Evolutionary conservation across 345 rosid genomes (phyloP), one percentile per base, ranked within the genome.

Genomic region (Salix dunnii): DNA sequence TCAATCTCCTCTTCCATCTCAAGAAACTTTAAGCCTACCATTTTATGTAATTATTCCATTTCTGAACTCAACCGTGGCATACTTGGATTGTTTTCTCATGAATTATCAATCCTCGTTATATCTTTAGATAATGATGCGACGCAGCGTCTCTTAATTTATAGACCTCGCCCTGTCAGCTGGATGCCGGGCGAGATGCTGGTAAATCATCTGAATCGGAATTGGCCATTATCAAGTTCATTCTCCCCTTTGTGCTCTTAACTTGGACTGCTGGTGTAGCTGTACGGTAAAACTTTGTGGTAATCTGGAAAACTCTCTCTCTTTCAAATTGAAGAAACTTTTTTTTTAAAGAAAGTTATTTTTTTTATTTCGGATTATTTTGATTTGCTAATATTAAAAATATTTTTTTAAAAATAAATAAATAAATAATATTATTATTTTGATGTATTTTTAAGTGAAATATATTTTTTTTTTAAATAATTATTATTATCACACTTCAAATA

Each of bases 71-170:
- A 63, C 72, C 21, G 36, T 43, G 18, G 40, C 61, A 38, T 53
- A n/a, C 53, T 73, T 71, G 43, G 70, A 68, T 73, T 27, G 71
- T n/a, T n/a, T 55, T 72, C 73, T 68, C 42, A 13, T 68, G 70
- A 66, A 43, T 58, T 53, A 17, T 72, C 64, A 33, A 28, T 31
- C 30, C 30, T n/a, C 4, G 12, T 73, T 73, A 40, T 21, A 23
- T 67, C 58, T 48, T 36, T 30, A 12, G 53, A 35, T 61, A 21
- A 70, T 8, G 21, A 20, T 25, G 21, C 14, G 0, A 14, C 12
- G 14, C 14, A 40, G 11, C 13, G 9, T 35, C n/a, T 38, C 31
- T 35, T 38, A 7, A 17, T 74, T 31, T 66, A 21, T 35, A 11
- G 1, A 10, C 16, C 42, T 35, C 13, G 25, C n/a, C 31, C 31